Evolutionary conservation across 192 early-diverging fungal genomes (phyloP), one percentile per base, ranked within the genome.

Genomic region (Coemansia aciculifera): DNA sequence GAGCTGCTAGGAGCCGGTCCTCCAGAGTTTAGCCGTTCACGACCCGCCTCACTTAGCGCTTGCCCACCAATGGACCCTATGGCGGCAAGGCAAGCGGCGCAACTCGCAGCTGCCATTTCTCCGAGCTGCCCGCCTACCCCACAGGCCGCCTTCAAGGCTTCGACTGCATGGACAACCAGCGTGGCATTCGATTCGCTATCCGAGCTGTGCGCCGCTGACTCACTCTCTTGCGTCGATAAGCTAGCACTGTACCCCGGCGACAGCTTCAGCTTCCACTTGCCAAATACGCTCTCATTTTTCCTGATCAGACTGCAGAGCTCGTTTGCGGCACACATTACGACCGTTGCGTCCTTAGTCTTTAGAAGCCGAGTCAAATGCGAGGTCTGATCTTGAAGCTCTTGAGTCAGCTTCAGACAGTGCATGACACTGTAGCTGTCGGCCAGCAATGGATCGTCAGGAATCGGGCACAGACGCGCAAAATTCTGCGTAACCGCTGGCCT

Each of bases 391-490:
- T 66, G 68, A 52, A 79, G 66, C 3, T 59, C 13, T 2, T 54
- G 36, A 9, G 39, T n/a, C 2, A 49, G 13, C 32, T 59, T 21
- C 8, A 70, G 51, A 4, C 63, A 46, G 9, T 74, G 74, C 23
- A 76, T 24, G n/a, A 59, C n/a, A 0, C 23, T 43, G 48, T 71
- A 39, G 73, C 73, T 66, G 2, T 57, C 39, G 2, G 70, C 57
- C 13, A 84, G 72, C 54, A 73, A 59, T 59, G 82, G 70, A n/a
- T 84, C 71, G 23, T 79, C 74, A 5, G 78, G 82, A 12, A 84
- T 67, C 27, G 82, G 78, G 43, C 82, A 84, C 9, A 84, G 19
- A 2, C 40, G 52, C 36, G 46, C 59, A 13, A 61, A 54, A 38
- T 73, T 62, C 31, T 65, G 17, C 37, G 44, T 64, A 32, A 76